Evolutionary conservation across 2,329 filamentous ascomycete species (phyloP).

Genomic region (Coniochaeta sp.): DNA sequence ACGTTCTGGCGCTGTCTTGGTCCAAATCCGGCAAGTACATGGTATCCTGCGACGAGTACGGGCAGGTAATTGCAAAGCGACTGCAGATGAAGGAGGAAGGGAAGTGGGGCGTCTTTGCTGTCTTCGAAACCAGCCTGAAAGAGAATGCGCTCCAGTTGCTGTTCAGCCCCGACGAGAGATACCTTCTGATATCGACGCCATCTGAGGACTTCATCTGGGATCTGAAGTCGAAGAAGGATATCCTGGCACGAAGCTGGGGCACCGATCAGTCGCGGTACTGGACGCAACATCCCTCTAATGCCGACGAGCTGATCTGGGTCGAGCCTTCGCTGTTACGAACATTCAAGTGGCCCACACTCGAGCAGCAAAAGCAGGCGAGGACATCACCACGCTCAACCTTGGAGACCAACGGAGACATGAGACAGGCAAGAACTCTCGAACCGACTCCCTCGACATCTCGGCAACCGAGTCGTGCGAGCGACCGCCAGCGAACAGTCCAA

Average conservation of each 20-base stretch:
- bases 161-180: constrained; percentile 2
- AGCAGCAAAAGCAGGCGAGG: not conserved
- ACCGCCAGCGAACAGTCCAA: not conserved
- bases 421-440: no score
- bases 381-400: no score
- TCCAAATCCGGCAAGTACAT: constrained; percentile 2
- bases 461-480: not conserved
- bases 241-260: not conserved
- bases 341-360: not conserved
- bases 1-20: not conserved
- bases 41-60: not conserved
- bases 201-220: not conserved
- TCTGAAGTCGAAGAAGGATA: not conserved
- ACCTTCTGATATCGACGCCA: not conserved
- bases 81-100: constrained; percentile 1
- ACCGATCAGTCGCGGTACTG: not conserved
- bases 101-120: constrained; percentile 2
- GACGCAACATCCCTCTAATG: not conserved
- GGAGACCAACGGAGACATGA: no score
- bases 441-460: not conserved
- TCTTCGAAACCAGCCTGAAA: not conserved
- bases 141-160: not conserved
- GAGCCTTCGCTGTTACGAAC: not conserved
- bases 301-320: not conserved
- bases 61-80: not conserved